Conservation (phyloP, 1,284 basidiomycete genomes). For the Ustilago lituana region DNA sequence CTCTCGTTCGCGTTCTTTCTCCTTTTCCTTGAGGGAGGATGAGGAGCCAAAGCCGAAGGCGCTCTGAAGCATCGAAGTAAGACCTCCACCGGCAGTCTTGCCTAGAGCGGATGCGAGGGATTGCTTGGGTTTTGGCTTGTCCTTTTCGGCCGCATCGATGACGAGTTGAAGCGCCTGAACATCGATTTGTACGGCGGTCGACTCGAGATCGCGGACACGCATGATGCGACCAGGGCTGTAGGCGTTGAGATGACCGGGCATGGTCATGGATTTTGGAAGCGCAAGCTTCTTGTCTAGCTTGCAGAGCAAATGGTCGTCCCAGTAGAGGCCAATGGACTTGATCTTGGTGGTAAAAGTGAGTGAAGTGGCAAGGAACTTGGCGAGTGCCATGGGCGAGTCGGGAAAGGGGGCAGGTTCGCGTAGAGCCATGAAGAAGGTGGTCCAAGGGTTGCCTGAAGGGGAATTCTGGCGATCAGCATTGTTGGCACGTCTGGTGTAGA, state of each 20-base stretch:
- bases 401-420: constrained; percentile 86
- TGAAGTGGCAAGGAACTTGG: constrained; percentile 88
- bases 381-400: constrained; percentile 80
- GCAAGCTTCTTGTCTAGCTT: constrained; percentile 78
- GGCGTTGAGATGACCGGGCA: constrained; percentile 72
- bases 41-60: constrained; percentile 67
- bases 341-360: constrained; percentile 93
- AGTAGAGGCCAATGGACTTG: constrained; percentile 73
- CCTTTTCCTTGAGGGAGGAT: constrained; percentile 42
- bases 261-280: constrained; percentile 72
- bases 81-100: constrained; percentile 62
- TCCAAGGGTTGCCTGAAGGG: constrained; percentile 74
- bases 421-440: constrained; percentile 88
- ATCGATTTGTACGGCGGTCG: constrained; percentile 80
- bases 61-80: constrained; percentile 66
- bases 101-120: constrained; percentile 53
- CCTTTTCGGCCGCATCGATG: constrained; percentile 75
- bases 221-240: constrained; percentile 73
- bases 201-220: constrained; percentile 75
- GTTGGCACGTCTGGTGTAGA: constrained; percentile 59
- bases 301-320: constrained; percentile 79
- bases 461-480: constrained; percentile 42
- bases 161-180: constrained; percentile 85
- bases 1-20: constrained; percentile 35
- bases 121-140: constrained; percentile 70